These are phyloP conservation scores for Suillus clintonianus DNA, from an alignment of 768 basidiomycete genomes.

Conservation along the genomic window DNA sequence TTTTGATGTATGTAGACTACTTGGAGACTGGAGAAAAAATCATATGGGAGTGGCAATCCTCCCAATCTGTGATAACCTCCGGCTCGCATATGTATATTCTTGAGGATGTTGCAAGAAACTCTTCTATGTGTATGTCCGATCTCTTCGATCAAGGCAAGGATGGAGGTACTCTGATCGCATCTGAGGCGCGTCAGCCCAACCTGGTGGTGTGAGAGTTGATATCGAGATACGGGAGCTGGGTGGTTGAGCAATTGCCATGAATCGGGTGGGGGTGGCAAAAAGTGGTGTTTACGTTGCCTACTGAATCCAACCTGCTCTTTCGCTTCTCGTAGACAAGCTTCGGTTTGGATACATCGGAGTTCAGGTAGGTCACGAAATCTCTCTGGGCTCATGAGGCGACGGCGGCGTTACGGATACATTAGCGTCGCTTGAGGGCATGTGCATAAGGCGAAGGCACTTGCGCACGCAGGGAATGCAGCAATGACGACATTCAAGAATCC, in stretches of 20 bases:
- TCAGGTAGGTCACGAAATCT: not conserved
- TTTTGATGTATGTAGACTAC: not conserved
- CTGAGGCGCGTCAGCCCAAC: not conserved
- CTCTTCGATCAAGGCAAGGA: not conserved
- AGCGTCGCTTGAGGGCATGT: not conserved
- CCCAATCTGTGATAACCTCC: not conserved
- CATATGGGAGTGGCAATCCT: not conserved
- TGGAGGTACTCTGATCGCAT: not conserved
- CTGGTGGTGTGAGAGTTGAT: not conserved
- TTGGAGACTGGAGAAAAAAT: not conserved
- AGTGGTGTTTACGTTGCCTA: not conserved
- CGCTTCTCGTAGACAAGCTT: not conserved
- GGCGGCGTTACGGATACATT: not conserved
- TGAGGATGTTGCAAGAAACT: too few relatives aligned
- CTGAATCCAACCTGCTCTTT: not conserved
- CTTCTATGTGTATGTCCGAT: not conserved
- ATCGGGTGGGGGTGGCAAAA: not conserved
- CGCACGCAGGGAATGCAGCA: not conserved
- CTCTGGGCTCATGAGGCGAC: not conserved
- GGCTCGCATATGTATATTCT: too few relatives aligned
- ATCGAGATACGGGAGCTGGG: not conserved
- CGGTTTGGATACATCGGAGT: not conserved
- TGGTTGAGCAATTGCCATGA: not conserved
- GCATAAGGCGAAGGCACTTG: not conserved
- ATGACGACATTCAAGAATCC: not conserved